These are phyloP conservation scores for Kuraishia cidri DNA, from an alignment of 805 yeast species.

Conservation along the genomic window DNA sequence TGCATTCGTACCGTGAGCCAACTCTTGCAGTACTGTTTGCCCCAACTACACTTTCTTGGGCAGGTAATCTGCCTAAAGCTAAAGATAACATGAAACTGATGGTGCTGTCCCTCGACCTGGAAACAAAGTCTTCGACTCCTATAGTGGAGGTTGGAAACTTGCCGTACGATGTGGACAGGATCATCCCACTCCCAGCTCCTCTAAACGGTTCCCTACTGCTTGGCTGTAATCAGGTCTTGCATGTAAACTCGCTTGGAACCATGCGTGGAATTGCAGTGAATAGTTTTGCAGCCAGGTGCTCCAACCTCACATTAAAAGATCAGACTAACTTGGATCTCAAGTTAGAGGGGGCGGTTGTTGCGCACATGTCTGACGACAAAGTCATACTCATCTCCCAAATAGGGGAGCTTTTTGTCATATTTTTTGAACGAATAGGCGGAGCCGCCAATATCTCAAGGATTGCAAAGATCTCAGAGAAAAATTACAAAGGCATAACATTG, in stretches of 20 bases:
- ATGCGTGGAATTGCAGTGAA: conserved; percentile 56
- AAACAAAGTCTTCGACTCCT: conserved; percentile 48
- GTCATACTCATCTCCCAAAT: conserved; percentile 29
- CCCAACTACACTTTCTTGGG: conserved; percentile 48
- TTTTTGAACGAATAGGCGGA: conserved; percentile 24
- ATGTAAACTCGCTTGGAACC: conserved; percentile 74
- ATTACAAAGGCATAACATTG: conserved; percentile 12
- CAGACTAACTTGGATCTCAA: conserved; percentile 39
- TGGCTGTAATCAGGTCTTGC: conserved; percentile 73
- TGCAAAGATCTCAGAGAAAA: conserved; percentile 8
- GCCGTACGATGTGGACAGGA: conserved; percentile 64
- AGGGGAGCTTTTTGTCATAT: conserved; percentile 30
- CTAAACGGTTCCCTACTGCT: conserved; percentile 59
- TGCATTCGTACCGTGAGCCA: conserved; percentile 73
- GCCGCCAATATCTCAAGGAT: conserved; percentile 20
- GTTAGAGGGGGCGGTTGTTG: conserved; percentile 42
- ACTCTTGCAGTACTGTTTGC: conserved; percentile 58
- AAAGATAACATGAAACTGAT: conserved; percentile 57
- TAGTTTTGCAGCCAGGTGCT: conserved; percentile 31
- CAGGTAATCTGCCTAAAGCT: conserved; percentile 54
- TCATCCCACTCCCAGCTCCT: conserved; percentile 58
- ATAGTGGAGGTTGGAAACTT: conserved; percentile 56
- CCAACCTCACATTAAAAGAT: conserved; percentile 33
- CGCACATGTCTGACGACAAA: conserved; percentile 21
- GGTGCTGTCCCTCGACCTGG: conserved; percentile 61